These are phyloP conservation scores for Helotiales sp. DNA, from an alignment of 2,329 filamentous ascomycete species.

Conservation along the genomic window DNA sequence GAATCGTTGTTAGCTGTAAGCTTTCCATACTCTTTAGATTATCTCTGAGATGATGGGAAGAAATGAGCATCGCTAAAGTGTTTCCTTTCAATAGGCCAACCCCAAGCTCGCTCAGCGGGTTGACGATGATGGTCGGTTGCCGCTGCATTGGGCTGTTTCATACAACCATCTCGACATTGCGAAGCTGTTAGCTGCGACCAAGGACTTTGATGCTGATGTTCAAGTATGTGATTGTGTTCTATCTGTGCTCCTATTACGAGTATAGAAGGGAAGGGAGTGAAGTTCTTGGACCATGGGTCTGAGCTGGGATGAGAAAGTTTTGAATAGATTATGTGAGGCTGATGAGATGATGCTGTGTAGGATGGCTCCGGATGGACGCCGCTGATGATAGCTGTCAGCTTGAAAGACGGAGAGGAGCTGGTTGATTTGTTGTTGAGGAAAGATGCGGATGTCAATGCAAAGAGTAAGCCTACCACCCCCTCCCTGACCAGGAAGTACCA, in stretches of 20 bases:
- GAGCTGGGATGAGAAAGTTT: not conserved
- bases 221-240: constrained; percentile 55
- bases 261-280: not conserved
- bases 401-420: constrained; percentile 72
- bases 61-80: not conserved
- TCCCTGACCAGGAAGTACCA: not conserved
- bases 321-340: not conserved
- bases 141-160: constrained; percentile 93
- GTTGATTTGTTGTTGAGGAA: constrained; percentile 70
- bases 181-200: constrained; percentile 69
- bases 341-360: constrained; percentile 44
- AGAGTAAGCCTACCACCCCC: constrained; percentile 56
- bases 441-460: constrained; percentile 74
- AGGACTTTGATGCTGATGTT: constrained; percentile 82
- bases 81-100: constrained; percentile 62
- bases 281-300: not conserved
- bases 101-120: constrained; percentile 73
- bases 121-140: constrained; percentile 87
- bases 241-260: not conserved
- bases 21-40: constrained; percentile 9
- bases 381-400: constrained; percentile 80
- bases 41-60: constrained; percentile 13
- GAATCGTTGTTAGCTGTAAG: constrained; percentile 76
- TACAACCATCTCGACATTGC: constrained; percentile 80
- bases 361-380: constrained; percentile 84